A percentile compares a stretch with the other conserved stretches of the same genome.
phyloP scores from a whole-genome alignment of 2,329 filamentous ascomycete genomes.

The Exophiala lecanii-corni region DNA sequence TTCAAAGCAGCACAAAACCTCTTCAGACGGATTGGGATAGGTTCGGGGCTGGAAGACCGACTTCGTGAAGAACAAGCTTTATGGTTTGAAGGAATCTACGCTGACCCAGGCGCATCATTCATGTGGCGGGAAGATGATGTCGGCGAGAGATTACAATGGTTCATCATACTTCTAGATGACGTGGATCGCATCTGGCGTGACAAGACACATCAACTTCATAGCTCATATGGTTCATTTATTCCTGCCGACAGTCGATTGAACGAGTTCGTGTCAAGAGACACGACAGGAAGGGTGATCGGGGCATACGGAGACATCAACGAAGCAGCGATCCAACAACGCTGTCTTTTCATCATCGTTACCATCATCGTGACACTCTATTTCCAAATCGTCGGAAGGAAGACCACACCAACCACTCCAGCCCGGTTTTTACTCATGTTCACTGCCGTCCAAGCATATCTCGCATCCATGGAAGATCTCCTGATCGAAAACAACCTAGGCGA shows the following conservation, averaged over 20 bases:
- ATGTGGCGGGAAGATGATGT: conserved; percentile 16
- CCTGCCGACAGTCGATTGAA: conserved; percentile 5
- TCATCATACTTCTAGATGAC: conserved; percentile 10
- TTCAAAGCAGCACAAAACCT: conserved; percentile 12
- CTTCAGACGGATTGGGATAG: conserved; percentile 12
- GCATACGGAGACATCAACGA: conserved; percentile 18
- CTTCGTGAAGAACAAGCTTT: conserved; percentile 17
- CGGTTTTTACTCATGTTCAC: conserved; percentile 4
- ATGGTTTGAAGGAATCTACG: conserved; percentile 19
- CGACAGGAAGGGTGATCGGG: conserved; percentile 8
- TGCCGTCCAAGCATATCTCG: conserved; percentile 9
- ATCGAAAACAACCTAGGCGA: conserved; percentile 13
- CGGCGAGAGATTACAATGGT: conserved; percentile 7
- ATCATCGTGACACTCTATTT: conserved; percentile 8
- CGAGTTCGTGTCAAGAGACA: conserved; percentile 12
- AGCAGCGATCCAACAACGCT: conserved; percentile 9
- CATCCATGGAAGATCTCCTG: conserved; percentile 9
- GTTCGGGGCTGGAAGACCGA: conserved; percentile 9
- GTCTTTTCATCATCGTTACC: conserved; percentile 11
- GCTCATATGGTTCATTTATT: conserved; percentile 3
- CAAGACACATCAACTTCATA: conserved; percentile 2
- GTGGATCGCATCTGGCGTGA: conserved; percentile 16
- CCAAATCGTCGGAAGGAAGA: conserved; percentile 4
- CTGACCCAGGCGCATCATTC: conserved; percentile 12
- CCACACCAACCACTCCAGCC: background rate